Percentiles rank a stretch among this genome's conserved stretches.
These are phyloP conservation scores for Bimuria novae-zelandiae DNA, from an alignment of 2,329 filamentous ascomycete species.

Conservation along the genomic window DNA sequence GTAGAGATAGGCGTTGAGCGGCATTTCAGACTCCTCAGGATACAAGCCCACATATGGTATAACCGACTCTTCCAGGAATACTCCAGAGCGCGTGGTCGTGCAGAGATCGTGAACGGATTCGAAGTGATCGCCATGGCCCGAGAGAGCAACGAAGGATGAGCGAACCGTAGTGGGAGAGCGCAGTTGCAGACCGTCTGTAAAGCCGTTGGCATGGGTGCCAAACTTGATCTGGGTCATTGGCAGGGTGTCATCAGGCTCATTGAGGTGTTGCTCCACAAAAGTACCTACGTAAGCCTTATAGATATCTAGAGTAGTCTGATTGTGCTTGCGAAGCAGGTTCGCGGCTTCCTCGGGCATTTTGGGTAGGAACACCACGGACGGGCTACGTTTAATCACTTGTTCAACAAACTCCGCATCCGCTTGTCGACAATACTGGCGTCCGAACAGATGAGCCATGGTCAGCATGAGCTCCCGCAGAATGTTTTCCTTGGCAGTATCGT, in stretches of 20 bases:
- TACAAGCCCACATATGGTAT: conserved; percentile 70
- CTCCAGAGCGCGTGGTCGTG: conserved; percentile 64
- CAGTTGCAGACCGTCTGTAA: conserved; percentile 12
- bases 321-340: conserved; percentile 63
- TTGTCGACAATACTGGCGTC: conserved; percentile 58
- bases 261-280: conserved; percentile 68
- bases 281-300: conserved; percentile 72
- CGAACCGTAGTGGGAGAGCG: conserved; percentile 56
- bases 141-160: conserved; percentile 73
- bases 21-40: conserved; percentile 58
- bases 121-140: conserved; percentile 69
- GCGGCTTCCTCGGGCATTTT: conserved; percentile 63
- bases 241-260: conserved; percentile 58
- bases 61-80: conserved; percentile 76
- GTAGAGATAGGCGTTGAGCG: conserved; percentile 70
- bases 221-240: conserved; percentile 62
- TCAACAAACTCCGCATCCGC: conserved; percentile 55
- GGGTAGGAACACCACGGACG: conserved; percentile 69
- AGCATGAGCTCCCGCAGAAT: conserved; percentile 67
- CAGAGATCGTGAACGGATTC: conserved; percentile 69
- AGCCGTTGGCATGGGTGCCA: conserved; percentile 41
- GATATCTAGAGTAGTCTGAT: conserved; percentile 66
- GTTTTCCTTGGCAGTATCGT: conserved; percentile 42
- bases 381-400: conserved; percentile 59
- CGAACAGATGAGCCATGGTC: conserved; percentile 73